Base-by-base conservation (phyloP, 108 stramenopile species). In the Licmophora abbreviata region DNA sequence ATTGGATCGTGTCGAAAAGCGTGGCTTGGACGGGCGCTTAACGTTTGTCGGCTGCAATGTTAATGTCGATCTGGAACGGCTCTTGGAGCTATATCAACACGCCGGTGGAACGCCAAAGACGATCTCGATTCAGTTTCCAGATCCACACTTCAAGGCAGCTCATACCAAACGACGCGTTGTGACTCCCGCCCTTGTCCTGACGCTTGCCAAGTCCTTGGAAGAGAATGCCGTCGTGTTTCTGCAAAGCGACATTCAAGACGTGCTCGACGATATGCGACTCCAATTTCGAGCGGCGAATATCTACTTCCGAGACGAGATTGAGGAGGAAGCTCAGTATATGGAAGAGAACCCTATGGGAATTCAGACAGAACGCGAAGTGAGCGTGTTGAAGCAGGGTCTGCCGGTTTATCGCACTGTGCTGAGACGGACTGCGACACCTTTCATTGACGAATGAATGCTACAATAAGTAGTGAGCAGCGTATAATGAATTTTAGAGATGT, bases 1-100 rank as follows among this genome's bases (percentile, higher is more conserved):
- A 34, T 82, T 85, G 48, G 55, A 61, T 26, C 68, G 91, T 34
- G 64, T 92, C 3, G 46, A 47, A 15, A 75, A 58, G 29, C 61
- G 61, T 11, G 77, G 74, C 24, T 48, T 71, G 20, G 30, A 34
- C 23, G 87, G 88, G 9, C 47, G 47, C 24, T 23, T 85, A 1
- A 66, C 68, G 10, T 90, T 86, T 64, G 64, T 94, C 20, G 82
- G 83, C 12, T 94, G 93, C 60, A 94, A 94, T 70, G 93, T 83
- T 51, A 94, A 94, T 63, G 93, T 94, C 8, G 93, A 94, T 55
- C 55, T 94, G 49, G 79, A 71, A 28, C 64, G 85, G 14, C 40
- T 94, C 8, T 52, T 94, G 22, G 49, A 52, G 20, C 42, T 67
- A 33, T 79, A 80, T 66, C 51, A 50, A 24, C 59, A 71, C 23